Base-by-base conservation (phyloP, 345 rosid genomes). In the Alliaria petiolata region DNA sequence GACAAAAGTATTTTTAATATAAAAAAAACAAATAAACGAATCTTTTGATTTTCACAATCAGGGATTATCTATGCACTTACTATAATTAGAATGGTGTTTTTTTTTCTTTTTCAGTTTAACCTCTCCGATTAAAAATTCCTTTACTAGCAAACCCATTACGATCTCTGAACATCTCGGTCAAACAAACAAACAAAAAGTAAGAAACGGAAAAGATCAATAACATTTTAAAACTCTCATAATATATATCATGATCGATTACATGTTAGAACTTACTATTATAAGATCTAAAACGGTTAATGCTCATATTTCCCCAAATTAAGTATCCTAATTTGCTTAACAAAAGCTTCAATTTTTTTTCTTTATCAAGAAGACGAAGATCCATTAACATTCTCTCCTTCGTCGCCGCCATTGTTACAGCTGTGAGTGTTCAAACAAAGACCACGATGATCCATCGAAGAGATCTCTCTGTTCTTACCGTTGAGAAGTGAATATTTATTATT, bases 401-500 rank as follows among this genome's bases (percentile, higher is more conserved):
- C 65, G 33, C 53, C 43, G 15, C 62, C 72, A 51, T 50, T 65
- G 72, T 43, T 65, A 33, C 39, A 53, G 62, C 34, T 43, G 52
- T 49, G 36, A 54, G 36, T 62, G 45, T 70, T 69, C 22, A 78
- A 56, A 68, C 65, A 75, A 50, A 74, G 67, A 58, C 47, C 26
- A 43, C 20, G 52, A n/a, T 38, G 65, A 16, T 56, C 56, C 28
- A 22, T 47, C 1, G 66, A 59, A 5, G 62, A 53, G 60, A 55
- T 69, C 71, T 62, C 76, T 64, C 52, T 71, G 65, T 15, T 69
- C 65, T 60, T 78, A 56, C 65, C 82, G 67, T 82, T 83, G 51
- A 78, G 79, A n/a, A 77, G 60, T 40, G 62, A 80, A 51, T 79
- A 79, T 79, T 87, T 91, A 76, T 89, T 82, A 64, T 91, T 91